Base-by-base conservation (phyloP, 192 early-diverging fungal genomes). In the Podila horticola region DNA sequence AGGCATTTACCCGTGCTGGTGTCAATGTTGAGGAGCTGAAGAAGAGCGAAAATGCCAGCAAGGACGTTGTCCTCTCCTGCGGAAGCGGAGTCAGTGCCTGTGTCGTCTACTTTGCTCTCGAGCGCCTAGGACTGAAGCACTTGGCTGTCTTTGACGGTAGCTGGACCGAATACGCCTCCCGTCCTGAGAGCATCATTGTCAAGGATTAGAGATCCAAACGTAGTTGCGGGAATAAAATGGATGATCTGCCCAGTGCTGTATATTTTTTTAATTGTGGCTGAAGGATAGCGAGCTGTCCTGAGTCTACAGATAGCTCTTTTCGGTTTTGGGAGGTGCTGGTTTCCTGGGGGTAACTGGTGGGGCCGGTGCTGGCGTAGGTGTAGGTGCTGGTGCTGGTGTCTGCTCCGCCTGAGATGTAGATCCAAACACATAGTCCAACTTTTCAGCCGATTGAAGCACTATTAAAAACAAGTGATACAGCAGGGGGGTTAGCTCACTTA, bases 71-170 rank as follows among this genome's bases (percentile, higher is more conserved):
- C 31, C 85, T 92, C 24, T 91, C 92, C 55, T 98, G 96, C 69
- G 96, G 95, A 87, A 95, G 93, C 74, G 95, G 95, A 26, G 91
- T 97, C 19, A 96, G 95, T 0, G 96, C 96, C 1, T 84, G 93
- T 5, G 89, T 92, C n/a, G 68, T 97, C 0, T 95, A 93, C 75
- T 82, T 96, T 72, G 93, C 95, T 0, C 83, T 96, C 62, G 91
- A 95, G 28, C 81, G 88, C 30, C 79, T 91, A 15, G 95, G 95
- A 8, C 87, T 89, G 29, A 69, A 83, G 50, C 71, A 91, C 28
- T 70, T 97, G 11, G 82, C 92, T 9, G 85, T 97, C 6, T 98
- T 92, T 86, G 97, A 98, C 72, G 97, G 97, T 3, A 92, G 91
- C 57, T 98, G 97, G 97, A 90, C 94, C 10, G 95, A 98, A 62